Evolutionary conservation across 805 yeast species (phyloP).

Genomic region (Cyberlindnera euphorbiae): DNA sequence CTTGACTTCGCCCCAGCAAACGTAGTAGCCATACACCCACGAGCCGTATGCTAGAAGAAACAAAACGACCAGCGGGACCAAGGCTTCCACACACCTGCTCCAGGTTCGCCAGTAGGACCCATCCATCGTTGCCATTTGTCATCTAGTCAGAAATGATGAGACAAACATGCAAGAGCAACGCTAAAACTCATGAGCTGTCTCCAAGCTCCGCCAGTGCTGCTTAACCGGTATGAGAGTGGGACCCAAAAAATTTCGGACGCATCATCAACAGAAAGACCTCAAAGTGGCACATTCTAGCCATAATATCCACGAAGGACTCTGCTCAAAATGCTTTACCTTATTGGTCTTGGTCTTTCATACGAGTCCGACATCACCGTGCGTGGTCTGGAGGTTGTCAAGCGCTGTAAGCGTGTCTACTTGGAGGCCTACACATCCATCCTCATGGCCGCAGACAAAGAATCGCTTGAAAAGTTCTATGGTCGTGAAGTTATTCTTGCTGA

Average conservation of each 20-base stretch:
- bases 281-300: too few relatives aligned
- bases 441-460: constrained; percentile 81
- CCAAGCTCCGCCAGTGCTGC: not conserved
- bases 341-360: constrained; percentile 89
- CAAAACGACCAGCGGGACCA: constrained; percentile 10
- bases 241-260: too few relatives aligned
- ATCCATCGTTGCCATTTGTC: not conserved
- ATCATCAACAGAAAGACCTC: too few relatives aligned
- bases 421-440: constrained; percentile 94
- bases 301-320: too few relatives aligned
- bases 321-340: constrained; percentile 74
- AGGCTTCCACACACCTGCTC: not conserved
- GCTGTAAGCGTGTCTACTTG: constrained; percentile 84
- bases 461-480: constrained; percentile 81
- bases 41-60: constrained; percentile 17
- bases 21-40: constrained; percentile 23
- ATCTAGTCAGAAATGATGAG: not conserved
- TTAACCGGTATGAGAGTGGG: too few relatives aligned
- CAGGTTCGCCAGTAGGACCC: not conserved
- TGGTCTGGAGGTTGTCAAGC: constrained; percentile 79
- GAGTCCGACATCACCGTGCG: constrained; percentile 90
- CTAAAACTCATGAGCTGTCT: not conserved
- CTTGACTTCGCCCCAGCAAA: constrained; percentile 28
- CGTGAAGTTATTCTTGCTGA: constrained; percentile 84
- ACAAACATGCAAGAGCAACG: too few relatives aligned